Conservation (phyloP, 164 flowering plant species). For the Liquidambar formosana region DNA sequence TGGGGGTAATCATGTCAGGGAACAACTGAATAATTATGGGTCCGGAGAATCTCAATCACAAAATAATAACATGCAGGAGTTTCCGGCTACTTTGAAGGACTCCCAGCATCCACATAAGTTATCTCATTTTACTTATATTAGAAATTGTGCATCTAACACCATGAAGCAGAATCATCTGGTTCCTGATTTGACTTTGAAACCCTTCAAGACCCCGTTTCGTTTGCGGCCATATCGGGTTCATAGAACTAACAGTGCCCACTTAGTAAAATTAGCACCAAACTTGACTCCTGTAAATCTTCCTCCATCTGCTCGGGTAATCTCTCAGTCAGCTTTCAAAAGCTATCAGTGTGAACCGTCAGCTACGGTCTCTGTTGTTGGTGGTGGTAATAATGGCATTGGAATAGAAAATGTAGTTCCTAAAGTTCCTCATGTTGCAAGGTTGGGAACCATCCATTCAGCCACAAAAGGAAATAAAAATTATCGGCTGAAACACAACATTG, state of each 20-base stretch:
- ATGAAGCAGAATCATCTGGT: slow-evolving; percentile 21
- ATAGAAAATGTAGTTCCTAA: slow-evolving; percentile 24
- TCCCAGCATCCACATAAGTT: slow-evolving; percentile 17
- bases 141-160: slow-evolving; percentile 18
- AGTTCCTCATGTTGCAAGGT: slow-evolving; percentile 23
- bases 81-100: slow-evolving; percentile 24
- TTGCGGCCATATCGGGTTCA: slow-evolving; percentile 59
- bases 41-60: slow-evolving; percentile 19
- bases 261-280: slow-evolving; percentile 86
- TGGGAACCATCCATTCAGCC: slow-evolving; percentile 13
- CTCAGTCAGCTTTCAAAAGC: slow-evolving; percentile 66
- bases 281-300: slow-evolving; percentile 96
- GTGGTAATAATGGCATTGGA: slow-evolving; percentile 21
- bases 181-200: slow-evolving; percentile 24
- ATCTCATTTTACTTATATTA: slow-evolving; percentile 24
- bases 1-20: slow-evolving; percentile 21
- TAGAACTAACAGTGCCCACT: slow-evolving; percentile 33
- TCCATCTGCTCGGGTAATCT: slow-evolving; percentile 79
- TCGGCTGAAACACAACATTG: slow-evolving; percentile 3
- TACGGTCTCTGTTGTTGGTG: slow-evolving; percentile 19
- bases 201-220: slow-evolving; percentile 30
- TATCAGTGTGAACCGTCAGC: slow-evolving; percentile 34
- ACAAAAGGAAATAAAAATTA: slow-evolving; percentile 14
- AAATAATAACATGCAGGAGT: slow-evolving; percentile 15
- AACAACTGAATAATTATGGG: slow-evolving; percentile 19